A percentile compares a stretch with the other conserved stretches of the same genome.
Evolutionary conservation across 345 rosid species (phyloP).

Genomic region (Hibiscus tridactylites): DNA sequence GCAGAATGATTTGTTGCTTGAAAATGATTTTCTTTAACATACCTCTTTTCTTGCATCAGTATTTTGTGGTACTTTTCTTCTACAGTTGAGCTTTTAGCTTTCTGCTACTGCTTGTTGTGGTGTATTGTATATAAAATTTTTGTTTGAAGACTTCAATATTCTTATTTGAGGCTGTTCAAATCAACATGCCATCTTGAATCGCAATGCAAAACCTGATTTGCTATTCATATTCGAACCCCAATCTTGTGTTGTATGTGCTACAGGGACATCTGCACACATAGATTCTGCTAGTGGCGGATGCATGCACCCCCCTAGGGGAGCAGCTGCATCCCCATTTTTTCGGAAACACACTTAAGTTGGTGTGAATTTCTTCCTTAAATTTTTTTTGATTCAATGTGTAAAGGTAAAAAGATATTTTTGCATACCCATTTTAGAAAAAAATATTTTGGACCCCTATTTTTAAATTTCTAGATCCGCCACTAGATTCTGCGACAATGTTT

Average conservation of each 20-base stretch:
- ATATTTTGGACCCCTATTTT: constrained; percentile 12
- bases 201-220: neutral
- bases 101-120: neutral
- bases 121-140: neutral
- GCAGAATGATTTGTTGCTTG: neutral
- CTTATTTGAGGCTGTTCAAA: neutral
- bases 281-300: no score
- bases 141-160: neutral
- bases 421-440: constrained; percentile 33
- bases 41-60: neutral
- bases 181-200: neutral
- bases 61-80: neutral
- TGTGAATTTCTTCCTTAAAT: no score
- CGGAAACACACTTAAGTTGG: no score
- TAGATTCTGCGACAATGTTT: constrained; percentile 97
- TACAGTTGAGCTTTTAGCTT: neutral
- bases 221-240: neutral
- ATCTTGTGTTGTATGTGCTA: neutral
- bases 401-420: no score
- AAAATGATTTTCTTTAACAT: neutral
- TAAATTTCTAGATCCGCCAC: constrained; percentile 38
- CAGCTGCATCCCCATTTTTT: constrained; percentile 12
- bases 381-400: no score
- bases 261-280: constrained; percentile 99
- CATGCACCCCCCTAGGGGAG: neutral